Conservation (phyloP, 148 eudicot genomes). For the Salicornia ramosissima region DNA sequence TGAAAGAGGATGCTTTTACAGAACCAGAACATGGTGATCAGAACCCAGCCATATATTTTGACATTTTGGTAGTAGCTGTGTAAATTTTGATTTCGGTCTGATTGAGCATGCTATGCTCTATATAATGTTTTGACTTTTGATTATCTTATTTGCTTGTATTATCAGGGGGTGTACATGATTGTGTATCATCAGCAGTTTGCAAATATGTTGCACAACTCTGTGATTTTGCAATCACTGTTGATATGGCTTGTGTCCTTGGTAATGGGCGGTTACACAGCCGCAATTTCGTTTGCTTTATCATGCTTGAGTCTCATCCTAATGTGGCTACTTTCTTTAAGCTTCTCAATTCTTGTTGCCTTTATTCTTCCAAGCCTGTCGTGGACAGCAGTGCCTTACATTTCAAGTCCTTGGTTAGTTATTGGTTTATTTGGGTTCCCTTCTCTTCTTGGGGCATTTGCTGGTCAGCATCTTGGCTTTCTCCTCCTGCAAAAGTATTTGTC, state of each 20-base stretch:
- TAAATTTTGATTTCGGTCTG: constrained; percentile 11
- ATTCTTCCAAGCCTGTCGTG: constrained; percentile 56
- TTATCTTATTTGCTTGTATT: constrained; percentile 18
- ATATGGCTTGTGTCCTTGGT: constrained; percentile 71
- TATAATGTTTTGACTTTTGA: constrained; percentile 4
- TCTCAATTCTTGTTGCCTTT: constrained; percentile 58
- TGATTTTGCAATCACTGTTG: constrained; percentile 67
- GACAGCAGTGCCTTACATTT: constrained; percentile 61
- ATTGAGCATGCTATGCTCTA: constrained; percentile 7
- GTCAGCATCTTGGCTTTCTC: constrained; percentile 72
- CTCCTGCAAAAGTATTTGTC: constrained; percentile 51
- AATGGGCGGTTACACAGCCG: constrained; percentile 78
- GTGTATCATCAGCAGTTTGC: constrained; percentile 67
- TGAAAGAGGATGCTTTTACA: constrained; percentile 36
- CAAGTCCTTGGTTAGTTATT: constrained; percentile 67
- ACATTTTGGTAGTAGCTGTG: constrained; percentile 63
- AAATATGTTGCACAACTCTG: constrained; percentile 72
- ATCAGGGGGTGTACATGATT: constrained; percentile 83
- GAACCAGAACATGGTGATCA: constrained; percentile 27
- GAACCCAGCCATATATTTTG: constrained; percentile 76
- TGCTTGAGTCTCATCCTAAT: constrained; percentile 60
- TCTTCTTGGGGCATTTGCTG: constrained; percentile 85
- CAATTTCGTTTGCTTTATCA: constrained; percentile 56
- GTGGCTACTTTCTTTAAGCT: constrained; percentile 72
- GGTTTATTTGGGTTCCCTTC: constrained; percentile 89